Percentiles rank a stretch among this genome's conserved stretches.
phyloP scores from a whole-genome alignment of 2,329 filamentous ascomycete genomes.

The Echinosphaeria canescens region DNA sequence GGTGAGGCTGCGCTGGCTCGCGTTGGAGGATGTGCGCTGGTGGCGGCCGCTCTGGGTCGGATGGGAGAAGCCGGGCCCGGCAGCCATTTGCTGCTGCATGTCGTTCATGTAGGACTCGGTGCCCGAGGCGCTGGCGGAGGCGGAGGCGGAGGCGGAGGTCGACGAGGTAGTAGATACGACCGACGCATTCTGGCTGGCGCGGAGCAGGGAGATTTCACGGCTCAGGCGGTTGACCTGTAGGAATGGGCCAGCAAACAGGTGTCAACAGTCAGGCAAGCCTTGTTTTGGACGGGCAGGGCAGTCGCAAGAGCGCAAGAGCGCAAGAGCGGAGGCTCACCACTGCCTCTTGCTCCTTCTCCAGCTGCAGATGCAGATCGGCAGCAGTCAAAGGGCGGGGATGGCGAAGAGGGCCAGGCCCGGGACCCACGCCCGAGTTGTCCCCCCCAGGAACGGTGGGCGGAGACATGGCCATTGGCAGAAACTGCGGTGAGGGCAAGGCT shows the following conservation, averaged over 20 bases:
- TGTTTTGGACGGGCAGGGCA: no score
- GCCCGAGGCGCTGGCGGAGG: slow-evolving; percentile 17
- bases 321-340: slow-evolving; percentile 34
- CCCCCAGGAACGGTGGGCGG: no score
- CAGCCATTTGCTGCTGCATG: no score
- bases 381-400: slow-evolving; percentile 78
- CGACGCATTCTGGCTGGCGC: slow-evolving; percentile 44
- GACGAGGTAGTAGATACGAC: slow-evolving; percentile 45
- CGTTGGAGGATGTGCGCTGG: slow-evolving; percentile 34
- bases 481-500: slow-evolving; percentile 11
- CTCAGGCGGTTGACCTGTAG: slow-evolving; percentile 74
- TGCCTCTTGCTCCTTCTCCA: slow-evolving; percentile 91
- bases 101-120: slow-evolving; percentile 24
- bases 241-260: no score
- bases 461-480: slow-evolving; percentile 5
- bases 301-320: neutral
- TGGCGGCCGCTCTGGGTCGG: slow-evolving; percentile 25
- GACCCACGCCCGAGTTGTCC: slow-evolving; percentile 22
- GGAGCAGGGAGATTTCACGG: slow-evolving; percentile 70
- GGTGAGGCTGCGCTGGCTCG: slow-evolving; percentile 28
- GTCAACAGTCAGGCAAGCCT: no score
- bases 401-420: slow-evolving; percentile 51
- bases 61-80: slow-evolving; percentile 34
- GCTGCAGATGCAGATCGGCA: slow-evolving; percentile 68
- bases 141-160: slow-evolving; percentile 17